Evolutionary conservation across 176 grass and related monocot genomes (phyloP).

Genomic region (Bonia amplexicaulis): DNA sequence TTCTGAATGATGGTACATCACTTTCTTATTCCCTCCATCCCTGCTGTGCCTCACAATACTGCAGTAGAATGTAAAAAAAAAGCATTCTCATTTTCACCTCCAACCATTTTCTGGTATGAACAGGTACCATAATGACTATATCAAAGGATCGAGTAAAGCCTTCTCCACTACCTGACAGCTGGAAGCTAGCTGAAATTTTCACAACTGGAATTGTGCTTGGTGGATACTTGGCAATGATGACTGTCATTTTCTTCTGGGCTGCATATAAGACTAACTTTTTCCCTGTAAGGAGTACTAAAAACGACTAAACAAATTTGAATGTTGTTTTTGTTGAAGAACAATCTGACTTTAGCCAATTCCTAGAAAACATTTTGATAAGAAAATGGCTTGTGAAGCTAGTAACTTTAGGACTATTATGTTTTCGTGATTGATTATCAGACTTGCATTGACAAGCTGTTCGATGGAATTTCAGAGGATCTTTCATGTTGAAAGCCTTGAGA

Average conservation of each 20-base stretch:
- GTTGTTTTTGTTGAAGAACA: not conserved
- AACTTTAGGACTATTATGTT: not conserved
- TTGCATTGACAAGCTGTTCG: not conserved
- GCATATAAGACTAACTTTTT: constrained; percentile 69
- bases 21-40: not conserved
- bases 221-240: constrained; percentile 73
- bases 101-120: not conserved
- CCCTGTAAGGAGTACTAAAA: constrained; percentile 31
- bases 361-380: not conserved
- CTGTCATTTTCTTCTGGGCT: constrained; percentile 75
- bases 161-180: constrained; percentile 69
- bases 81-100: not conserved
- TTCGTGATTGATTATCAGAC: not conserved
- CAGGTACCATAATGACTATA: constrained; percentile 85
- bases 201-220: constrained; percentile 68
- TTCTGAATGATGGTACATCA: constrained; percentile 62
- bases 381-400: not conserved
- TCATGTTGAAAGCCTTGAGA: constrained; percentile 70
- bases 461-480: constrained; percentile 40
- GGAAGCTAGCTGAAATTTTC: constrained; percentile 77
- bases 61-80: not conserved
- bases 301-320: not conserved
- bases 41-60: not conserved
- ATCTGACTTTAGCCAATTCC: not conserved
- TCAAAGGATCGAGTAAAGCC: constrained; percentile 80